Conservation (phyloP, 352 stramenopile species). For the Phytophthora cryptogea region DNA sequence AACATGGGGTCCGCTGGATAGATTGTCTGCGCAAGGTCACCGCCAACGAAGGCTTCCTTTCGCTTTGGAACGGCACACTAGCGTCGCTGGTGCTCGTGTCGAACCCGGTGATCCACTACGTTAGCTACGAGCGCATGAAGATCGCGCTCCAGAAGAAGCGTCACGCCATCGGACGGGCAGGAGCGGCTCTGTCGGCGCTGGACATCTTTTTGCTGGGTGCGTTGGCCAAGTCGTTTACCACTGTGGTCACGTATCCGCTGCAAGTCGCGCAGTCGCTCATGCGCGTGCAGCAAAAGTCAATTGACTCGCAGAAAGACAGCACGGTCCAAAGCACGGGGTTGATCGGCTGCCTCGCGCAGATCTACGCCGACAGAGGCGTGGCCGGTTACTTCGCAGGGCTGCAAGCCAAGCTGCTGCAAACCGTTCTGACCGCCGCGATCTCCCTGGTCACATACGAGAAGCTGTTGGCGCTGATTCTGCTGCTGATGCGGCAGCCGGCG, state of each 20-base stretch:
- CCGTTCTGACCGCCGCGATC: conserved; percentile 92
- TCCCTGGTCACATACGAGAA: conserved; percentile 95
- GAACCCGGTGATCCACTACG: conserved; percentile 96
- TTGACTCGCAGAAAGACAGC: conserved; percentile 8
- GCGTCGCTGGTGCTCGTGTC: conserved; percentile 93
- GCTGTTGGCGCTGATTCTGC: conserved; percentile 66
- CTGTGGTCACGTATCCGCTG: conserved; percentile 93
- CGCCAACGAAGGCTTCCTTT: conserved; percentile 73
- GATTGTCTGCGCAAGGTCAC: conserved; percentile 66
- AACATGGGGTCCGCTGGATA: conserved; percentile 2
- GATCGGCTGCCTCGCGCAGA: conserved; percentile 53
- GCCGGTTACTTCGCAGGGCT: conserved; percentile 89
- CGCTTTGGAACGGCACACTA: conserved; percentile 92
- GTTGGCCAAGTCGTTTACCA: conserved; percentile 92
- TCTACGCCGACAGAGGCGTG: conserved; percentile 75
- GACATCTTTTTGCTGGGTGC: conserved; percentile 93
- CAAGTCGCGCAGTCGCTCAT: conserved; percentile 94
- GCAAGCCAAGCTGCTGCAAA: conserved; percentile 94
- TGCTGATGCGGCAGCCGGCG: conserved; percentile 50
- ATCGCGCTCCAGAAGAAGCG: conserved; percentile 55
- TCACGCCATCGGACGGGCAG: conserved; percentile 17
- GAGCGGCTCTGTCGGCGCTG: conserved; percentile 52
- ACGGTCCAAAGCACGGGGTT: conserved; percentile 17
- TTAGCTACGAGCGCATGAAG: conserved; percentile 95
- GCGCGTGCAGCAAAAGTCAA: conserved; percentile 62